Percentiles rank a stretch among this genome's conserved stretches.
These are phyloP conservation scores for Fomitopsis betulina DNA, from an alignment of 1,284 basidiomycete genomes.

Conservation along the genomic window DNA sequence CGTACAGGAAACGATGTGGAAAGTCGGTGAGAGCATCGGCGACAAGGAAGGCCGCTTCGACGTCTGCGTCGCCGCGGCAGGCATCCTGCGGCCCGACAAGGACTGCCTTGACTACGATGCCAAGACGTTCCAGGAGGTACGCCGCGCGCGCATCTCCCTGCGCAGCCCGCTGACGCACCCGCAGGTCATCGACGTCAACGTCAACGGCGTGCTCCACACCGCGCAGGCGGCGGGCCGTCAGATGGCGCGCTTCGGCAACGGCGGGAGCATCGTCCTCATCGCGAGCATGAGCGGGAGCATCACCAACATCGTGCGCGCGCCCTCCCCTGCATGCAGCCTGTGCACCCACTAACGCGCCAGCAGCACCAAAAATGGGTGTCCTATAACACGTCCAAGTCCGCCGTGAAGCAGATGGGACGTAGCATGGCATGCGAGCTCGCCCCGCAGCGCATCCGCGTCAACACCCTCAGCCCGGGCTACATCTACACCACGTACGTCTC, in stretches of 20 bases:
- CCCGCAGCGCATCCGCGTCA: constrained; percentile 65
- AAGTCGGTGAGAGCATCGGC: constrained; percentile 51
- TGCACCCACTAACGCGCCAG: neutral
- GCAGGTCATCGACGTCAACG: constrained; percentile 73
- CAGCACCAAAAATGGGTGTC: constrained; percentile 74
- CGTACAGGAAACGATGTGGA: constrained; percentile 43
- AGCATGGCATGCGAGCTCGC: constrained; percentile 86
- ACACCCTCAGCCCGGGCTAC: constrained; percentile 72
- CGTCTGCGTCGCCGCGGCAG: constrained; percentile 69
- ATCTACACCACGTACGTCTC: constrained; percentile 65
- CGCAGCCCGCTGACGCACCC: neutral
- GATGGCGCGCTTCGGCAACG: constrained; percentile 66
- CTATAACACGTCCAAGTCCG: constrained; percentile 83
- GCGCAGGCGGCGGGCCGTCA: constrained; percentile 77
- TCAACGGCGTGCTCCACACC: constrained; percentile 72
- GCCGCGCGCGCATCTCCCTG: constrained; percentile 6
- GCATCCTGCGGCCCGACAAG: constrained; percentile 45
- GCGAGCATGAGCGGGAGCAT: constrained; percentile 87
- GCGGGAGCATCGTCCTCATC: constrained; percentile 79
- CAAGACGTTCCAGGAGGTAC: constrained; percentile 64
- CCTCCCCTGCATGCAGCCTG: neutral
- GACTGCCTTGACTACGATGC: constrained; percentile 70
- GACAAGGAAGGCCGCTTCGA: constrained; percentile 65
- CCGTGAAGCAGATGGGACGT: constrained; percentile 77
- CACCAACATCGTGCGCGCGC: constrained; percentile 64